Evolutionary conservation across 352 stramenopile species (phyloP), one percentile per base, ranked within the genome.

Genomic region (Pythium pyrilobum): DNA sequence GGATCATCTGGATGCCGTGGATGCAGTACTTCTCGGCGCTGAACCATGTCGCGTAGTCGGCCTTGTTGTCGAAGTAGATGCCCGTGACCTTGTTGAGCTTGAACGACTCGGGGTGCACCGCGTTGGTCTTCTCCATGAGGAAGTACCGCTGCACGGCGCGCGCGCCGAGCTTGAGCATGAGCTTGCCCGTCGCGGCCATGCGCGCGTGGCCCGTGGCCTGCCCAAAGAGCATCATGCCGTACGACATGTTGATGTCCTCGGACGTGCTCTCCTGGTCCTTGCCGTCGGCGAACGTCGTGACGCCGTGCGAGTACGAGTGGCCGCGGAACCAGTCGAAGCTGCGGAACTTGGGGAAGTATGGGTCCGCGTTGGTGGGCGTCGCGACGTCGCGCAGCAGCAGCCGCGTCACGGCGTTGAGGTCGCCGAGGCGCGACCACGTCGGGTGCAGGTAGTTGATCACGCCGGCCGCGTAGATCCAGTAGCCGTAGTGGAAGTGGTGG

Each of bases 31-130:
- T 61, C 9, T 85, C 73, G 5, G 56, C 60, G 31, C 67, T 84
- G 67, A 89, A 89, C 80, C 80, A 89, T 53, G 75, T 91, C 16
- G 80, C 67, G 52, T 91, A 91, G 66, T 91, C 78, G 12, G 73
- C 67, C 53, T 91, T 91, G 63, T 91, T 91, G 58, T 89, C 77
- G 33, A 91, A 91, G 33, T 85, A 66, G 42, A 89, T 91, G 15
- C 80, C 80, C 2, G 75, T 55, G 10, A 75, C 77, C 60, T 85
- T 87, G 42, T 72, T 72, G 3, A 65, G 40, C 1, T 71, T 64
- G 46, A 80, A 73, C 16, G 36, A 58, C 16, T 50, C 46, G 1
- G 77, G 77, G 45, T 90, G 77, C 33, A 86, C 72, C 10, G 42
- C 70, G 52, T 79, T 90, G 2, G 56, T 43, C 46, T 44, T 72